These are phyloP conservation scores for Protomyces pachydermus DNA, from an alignment of 1,139 yeast species.

Conservation along the genomic window DNA sequence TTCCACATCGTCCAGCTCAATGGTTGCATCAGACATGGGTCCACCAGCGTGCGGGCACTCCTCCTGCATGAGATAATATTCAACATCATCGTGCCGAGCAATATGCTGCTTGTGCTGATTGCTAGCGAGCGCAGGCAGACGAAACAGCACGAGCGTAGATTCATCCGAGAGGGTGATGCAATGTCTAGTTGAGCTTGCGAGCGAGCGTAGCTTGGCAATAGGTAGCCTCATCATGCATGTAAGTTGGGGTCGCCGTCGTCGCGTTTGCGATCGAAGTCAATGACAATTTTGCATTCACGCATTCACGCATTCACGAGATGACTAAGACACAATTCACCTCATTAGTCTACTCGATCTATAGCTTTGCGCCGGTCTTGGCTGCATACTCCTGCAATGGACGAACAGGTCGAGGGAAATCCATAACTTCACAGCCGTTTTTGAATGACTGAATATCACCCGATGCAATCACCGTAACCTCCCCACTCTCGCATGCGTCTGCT, in stretches of 20 bases:
- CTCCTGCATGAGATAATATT: constrained; percentile 20
- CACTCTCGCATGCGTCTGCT: not conserved
- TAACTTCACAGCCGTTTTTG: constrained; percentile 37
- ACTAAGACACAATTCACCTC: no score
- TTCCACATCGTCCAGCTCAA: constrained; percentile 15
- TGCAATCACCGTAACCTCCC: constrained; percentile 26
- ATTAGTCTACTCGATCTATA: constrained; percentile 31
- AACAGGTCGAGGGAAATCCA: constrained; percentile 40
- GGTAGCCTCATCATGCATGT: not conserved
- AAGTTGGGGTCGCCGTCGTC: not conserved
- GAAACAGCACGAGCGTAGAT: not conserved
- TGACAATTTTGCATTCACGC: no score
- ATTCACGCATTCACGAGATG: no score
- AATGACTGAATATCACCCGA: constrained; percentile 34
- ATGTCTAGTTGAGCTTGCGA: not conserved
- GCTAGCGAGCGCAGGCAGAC: not conserved
- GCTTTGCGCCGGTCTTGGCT: constrained; percentile 36
- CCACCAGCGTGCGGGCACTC: constrained; percentile 25
- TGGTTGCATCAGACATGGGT: constrained; percentile 13
- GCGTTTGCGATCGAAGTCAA: not conserved
- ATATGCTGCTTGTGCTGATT: not conserved
- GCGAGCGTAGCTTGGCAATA: not conserved
- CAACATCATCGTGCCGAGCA: not conserved
- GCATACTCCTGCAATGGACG: constrained; percentile 36
- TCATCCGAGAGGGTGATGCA: not conserved